phyloP scores from a whole-genome alignment of 352 stramenopile species.

The Pythium folliculosum region DNA sequence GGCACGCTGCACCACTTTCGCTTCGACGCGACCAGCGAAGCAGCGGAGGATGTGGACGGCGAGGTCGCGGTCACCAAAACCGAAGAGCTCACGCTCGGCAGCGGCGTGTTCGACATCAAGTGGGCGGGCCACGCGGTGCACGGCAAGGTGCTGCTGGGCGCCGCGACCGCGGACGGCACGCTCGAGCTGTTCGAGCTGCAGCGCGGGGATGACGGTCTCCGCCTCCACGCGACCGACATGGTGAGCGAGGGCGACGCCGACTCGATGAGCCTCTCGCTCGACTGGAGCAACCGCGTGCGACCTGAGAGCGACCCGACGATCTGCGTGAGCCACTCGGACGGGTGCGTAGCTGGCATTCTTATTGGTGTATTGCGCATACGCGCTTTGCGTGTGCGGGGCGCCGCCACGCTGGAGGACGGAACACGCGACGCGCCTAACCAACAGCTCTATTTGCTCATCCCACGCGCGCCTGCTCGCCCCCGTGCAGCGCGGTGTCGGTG shows the following conservation, averaged over 20 bases:
- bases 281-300: slow-evolving; percentile 81
- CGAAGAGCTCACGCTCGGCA: slow-evolving; percentile 47
- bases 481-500: slow-evolving; percentile 49
- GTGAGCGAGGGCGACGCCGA: slow-evolving; percentile 34
- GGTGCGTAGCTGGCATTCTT: slow-evolving; percentile 41
- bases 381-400: no score
- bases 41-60: slow-evolving; percentile 27
- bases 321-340: slow-evolving; percentile 82
- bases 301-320: slow-evolving; percentile 50
- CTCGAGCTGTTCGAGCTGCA: slow-evolving; percentile 67
- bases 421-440: slow-evolving; percentile 7
- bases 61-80: slow-evolving; percentile 48
- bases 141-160: slow-evolving; percentile 54
- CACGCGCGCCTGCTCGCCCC: not conserved
- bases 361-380: slow-evolving; percentile 18
- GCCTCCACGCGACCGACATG: slow-evolving; percentile 42
- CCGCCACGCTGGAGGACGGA: slow-evolving; percentile 9
- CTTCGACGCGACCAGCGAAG: slow-evolving; percentile 28
- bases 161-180: slow-evolving; percentile 61
- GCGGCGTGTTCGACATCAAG: slow-evolving; percentile 85
- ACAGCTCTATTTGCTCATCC: slow-evolving; percentile 5
- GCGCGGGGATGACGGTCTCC: slow-evolving; percentile 1
- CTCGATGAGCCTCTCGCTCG: slow-evolving; percentile 83
- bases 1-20: slow-evolving; percentile 74
- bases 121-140: slow-evolving; percentile 60